Conservation (phyloP, 2,329 filamentous ascomycete species). For the Alternaria infectoria region DNA sequence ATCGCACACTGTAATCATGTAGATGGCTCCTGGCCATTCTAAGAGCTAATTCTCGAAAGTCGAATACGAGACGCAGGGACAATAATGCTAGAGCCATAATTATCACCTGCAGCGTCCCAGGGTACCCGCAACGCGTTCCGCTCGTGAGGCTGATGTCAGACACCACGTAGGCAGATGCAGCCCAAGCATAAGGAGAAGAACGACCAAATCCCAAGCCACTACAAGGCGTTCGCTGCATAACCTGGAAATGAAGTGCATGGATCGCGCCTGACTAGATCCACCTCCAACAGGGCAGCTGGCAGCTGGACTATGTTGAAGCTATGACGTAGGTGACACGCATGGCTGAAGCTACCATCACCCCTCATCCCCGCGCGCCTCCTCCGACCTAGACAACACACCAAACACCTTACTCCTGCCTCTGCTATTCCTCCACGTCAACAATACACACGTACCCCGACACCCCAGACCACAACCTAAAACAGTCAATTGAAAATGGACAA, state of each 20-base stretch:
- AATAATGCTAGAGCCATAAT: neutral
- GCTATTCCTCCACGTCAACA: neutral
- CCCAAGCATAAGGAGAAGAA: neutral
- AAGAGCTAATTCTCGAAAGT: neutral
- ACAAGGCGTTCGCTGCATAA: neutral
- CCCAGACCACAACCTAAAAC: neutral
- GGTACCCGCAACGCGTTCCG: neutral
- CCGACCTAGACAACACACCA: constrained; percentile 7
- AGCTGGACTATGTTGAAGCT: constrained; percentile 10
- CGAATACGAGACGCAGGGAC: neutral
- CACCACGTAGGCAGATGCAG: neutral
- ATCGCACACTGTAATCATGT: neutral
- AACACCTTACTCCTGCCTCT: constrained; percentile 4
- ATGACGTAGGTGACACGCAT: constrained; percentile 27
- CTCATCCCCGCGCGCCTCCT: constrained; percentile 11
- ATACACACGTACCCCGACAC: neutral
- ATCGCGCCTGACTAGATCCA: constrained; percentile 9
- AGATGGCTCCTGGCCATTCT: neutral
- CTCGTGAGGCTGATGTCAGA: neutral
- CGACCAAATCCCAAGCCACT: neutral
- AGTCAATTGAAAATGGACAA: constrained; percentile 36
- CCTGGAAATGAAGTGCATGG: constrained; percentile 2
- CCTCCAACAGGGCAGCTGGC: constrained; percentile 15
- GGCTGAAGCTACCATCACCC: constrained; percentile 18
- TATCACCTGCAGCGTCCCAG: neutral